Evolutionary conservation across 495 filamentous ascomycete species (phyloP).

Genomic region (Neurospora sp.): DNA sequence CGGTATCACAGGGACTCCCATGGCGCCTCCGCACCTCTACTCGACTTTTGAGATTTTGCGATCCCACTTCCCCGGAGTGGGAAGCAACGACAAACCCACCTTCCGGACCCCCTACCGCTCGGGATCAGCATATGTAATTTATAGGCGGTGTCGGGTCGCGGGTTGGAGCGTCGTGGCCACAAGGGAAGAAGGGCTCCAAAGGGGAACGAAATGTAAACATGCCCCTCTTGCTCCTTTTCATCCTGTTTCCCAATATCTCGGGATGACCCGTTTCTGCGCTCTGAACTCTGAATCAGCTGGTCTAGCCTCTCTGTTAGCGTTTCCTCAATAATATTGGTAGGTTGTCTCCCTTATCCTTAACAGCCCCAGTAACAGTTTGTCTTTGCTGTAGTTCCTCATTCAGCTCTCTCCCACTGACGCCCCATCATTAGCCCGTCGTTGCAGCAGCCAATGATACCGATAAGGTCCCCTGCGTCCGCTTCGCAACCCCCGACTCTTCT

Average conservation of each 20-base stretch:
- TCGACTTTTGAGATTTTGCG: neutral
- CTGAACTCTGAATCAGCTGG: neutral
- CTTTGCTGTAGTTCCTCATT: neutral
- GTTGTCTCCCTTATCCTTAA: neutral
- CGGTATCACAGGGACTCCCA: neutral
- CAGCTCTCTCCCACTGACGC: neutral
- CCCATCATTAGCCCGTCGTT: neutral
- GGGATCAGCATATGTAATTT: neutral
- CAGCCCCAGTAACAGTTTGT: neutral
- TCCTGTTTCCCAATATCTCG: neutral
- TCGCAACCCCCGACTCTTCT: neutral
- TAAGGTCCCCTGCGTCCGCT: neutral
- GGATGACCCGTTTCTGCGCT: neutral
- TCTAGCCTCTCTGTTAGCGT: neutral
- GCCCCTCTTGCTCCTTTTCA: neutral
- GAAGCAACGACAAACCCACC: neutral
- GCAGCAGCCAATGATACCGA: neutral
- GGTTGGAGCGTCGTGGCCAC: neutral
- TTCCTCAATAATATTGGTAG: neutral
- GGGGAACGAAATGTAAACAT: neutral
- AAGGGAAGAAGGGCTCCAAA: neutral
- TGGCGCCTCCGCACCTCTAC: neutral
- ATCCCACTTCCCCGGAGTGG: neutral
- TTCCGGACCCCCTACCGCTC: neutral
- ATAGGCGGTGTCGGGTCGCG: neutral